Conservation (phyloP, 148 eudicot species). For the Mesembryanthemum crystallinum region DNA sequence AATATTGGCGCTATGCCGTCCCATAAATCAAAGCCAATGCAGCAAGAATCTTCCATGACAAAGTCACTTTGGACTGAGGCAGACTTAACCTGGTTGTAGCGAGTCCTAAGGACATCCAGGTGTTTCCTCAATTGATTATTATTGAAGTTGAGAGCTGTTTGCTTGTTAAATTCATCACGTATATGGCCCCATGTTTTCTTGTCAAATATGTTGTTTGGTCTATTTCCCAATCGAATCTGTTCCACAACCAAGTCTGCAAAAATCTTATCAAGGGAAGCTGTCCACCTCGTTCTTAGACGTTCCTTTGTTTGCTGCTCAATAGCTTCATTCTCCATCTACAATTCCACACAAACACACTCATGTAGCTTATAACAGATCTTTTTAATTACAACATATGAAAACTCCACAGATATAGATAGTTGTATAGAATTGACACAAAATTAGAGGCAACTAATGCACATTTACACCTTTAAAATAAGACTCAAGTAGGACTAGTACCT, state of each 20-base stretch:
- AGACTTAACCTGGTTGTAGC: constrained; percentile 64
- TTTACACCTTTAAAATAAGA: neutral
- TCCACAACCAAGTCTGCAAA: constrained; percentile 78
- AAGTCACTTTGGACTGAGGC: constrained; percentile 47
- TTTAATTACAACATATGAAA: neutral
- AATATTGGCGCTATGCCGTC: constrained; percentile 38
- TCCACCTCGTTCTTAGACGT: constrained; percentile 80
- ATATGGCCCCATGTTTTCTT: constrained; percentile 76
- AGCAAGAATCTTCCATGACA: constrained; percentile 56
- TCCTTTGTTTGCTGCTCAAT: constrained; percentile 55
- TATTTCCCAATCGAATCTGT: constrained; percentile 68
- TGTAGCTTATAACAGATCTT: neutral
- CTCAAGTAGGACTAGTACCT: too few species aligned
- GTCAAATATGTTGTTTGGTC: constrained; percentile 69
- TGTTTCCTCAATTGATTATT: constrained; percentile 83
- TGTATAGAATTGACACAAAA: neutral
- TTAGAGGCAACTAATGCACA: neutral
- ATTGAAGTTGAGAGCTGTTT: constrained; percentile 60
- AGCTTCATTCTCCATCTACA: constrained; percentile 59
- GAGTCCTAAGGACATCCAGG: constrained; percentile 69
- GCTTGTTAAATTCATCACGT: constrained; percentile 62
- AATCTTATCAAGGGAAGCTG: constrained; percentile 68
- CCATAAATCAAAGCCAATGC: constrained; percentile 63
- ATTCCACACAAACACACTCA: constrained; percentile 3
- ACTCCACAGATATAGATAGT: neutral